Base-by-base conservation (phyloP, 495 filamentous ascomycete genomes). In the Penicillium silybi region DNA sequence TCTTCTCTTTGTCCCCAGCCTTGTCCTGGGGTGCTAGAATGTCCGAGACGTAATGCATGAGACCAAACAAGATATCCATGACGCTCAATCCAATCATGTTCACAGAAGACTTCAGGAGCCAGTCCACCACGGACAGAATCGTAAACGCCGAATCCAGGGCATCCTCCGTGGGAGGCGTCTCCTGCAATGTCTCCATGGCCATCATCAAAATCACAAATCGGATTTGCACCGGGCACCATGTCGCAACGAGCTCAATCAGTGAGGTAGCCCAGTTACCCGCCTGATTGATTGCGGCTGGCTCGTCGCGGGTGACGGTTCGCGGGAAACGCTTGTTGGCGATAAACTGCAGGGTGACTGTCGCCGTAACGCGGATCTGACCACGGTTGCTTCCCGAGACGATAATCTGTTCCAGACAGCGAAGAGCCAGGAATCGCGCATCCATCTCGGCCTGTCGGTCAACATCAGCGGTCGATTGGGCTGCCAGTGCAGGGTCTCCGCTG, bases 51-150 rank as follows among this genome's bases (percentile, higher is more conserved):
- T 93, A 90, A 38, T 85, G 83, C 47, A 95, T 78, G 6, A 97
- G 76, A 17, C 89, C 88, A 18, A 92, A 72, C 17, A 96, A 73
- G 6, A 96, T 82, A 64, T 97, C 92, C 80, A 96, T 97, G 19
- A 96, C 86, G 59, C 90, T 95, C 37, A 97, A 75, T 1, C 92
- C 92, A 51, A 97, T 95, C 67, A 97, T 81, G 65, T 95, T 97
- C 58, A 95, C 84, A 25, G 89, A 82, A 0, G 91, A 96, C 49
- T 85, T 84, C 37, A 97, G 70, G n/a, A 96, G 74, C 48, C 86
- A 88, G 49, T 84, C 83, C 39, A 95, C 79, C 58, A 95, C 81
- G 43, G 81, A 85, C 1, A 85, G 79, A 39, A 95, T 69, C 15
- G 89, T 82, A 23, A 87, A 77, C 63, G 92, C 84, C 35, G 85